These are phyloP conservation scores for Suhomyces kilbournensis DNA, from an alignment of 805 yeast genomes.

Conservation along the genomic window DNA sequence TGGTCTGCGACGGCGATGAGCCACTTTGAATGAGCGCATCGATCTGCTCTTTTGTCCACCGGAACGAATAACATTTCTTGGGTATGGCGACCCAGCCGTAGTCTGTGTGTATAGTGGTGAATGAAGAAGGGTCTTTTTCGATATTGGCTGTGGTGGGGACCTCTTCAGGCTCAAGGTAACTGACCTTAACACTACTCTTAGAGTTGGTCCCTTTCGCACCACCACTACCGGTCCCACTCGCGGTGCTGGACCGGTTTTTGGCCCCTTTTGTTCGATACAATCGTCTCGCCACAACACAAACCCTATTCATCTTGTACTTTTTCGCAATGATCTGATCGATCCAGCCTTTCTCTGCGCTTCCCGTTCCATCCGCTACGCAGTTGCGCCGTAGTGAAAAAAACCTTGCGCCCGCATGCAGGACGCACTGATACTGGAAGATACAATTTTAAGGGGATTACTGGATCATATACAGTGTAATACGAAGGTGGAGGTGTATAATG, in stretches of 20 bases:
- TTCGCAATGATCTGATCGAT: background rate
- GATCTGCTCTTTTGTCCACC: conserved; percentile 18
- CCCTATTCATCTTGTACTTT: background rate
- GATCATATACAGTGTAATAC: background rate
- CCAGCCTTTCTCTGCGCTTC: background rate
- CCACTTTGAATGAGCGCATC: background rate
- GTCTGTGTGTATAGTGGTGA: conserved; percentile 16
- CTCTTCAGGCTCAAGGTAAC: background rate
- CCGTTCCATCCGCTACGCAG: background rate
- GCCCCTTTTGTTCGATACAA: conserved; percentile 8
- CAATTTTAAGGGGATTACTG: background rate
- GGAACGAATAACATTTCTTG: conserved; percentile 14
- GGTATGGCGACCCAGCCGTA: conserved; percentile 24
- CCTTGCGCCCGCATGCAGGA: background rate
- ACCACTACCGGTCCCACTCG: background rate
- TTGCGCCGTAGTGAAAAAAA: background rate
- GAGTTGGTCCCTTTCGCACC: background rate
- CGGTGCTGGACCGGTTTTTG: conserved; percentile 1
- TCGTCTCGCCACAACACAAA: background rate
- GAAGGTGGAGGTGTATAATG: background rate
- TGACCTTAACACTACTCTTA: background rate
- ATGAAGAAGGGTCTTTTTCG: conserved; percentile 9
- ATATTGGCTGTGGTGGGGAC: conserved; percentile 10
- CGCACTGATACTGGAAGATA: background rate
- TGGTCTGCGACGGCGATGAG: background rate